phyloP scores from a whole-genome alignment of 495 filamentous ascomycete species.

The Copromyces sp. region DNA sequence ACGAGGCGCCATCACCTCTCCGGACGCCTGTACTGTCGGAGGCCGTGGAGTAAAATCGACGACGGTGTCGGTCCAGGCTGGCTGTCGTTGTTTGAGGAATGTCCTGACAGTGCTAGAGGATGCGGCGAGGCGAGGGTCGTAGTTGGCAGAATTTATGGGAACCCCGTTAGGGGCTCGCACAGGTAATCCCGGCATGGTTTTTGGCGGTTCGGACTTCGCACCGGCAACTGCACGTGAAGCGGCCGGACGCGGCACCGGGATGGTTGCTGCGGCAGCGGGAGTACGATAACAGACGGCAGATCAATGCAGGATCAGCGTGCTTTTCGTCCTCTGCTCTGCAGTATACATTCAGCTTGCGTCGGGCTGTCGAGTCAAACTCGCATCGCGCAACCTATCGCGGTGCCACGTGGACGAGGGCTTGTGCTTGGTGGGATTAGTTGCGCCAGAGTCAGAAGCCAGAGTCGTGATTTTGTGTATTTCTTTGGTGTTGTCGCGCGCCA shows the following conservation, averaged over 20 bases:
- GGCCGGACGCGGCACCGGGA: neutral
- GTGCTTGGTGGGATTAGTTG: neutral
- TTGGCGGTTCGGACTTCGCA: neutral
- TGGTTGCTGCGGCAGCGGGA: neutral
- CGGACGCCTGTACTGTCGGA: neutral
- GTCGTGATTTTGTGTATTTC: neutral
- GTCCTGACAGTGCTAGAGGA: slow-evolving; percentile 1
- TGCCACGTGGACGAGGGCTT: neutral
- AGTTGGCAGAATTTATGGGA: neutral
- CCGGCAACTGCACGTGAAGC: neutral
- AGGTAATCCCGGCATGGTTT: neutral
- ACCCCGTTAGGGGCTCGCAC: neutral
- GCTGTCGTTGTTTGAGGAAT: slow-evolving; percentile 3
- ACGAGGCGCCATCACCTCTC: neutral
- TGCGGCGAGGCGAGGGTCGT: slow-evolving; percentile 2
- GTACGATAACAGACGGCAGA: neutral
- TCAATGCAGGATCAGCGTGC: neutral
- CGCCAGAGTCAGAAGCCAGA: neutral
- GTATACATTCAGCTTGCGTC: neutral
- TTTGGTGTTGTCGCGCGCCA: neutral
- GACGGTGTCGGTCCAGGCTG: slow-evolving; percentile 1
- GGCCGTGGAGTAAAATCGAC: neutral
- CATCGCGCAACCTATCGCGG: neutral
- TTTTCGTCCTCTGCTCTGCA: neutral
- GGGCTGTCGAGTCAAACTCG: neutral